Conservation (phyloP, 345 rosid genomes). For the Theobroma cacao region DNA sequence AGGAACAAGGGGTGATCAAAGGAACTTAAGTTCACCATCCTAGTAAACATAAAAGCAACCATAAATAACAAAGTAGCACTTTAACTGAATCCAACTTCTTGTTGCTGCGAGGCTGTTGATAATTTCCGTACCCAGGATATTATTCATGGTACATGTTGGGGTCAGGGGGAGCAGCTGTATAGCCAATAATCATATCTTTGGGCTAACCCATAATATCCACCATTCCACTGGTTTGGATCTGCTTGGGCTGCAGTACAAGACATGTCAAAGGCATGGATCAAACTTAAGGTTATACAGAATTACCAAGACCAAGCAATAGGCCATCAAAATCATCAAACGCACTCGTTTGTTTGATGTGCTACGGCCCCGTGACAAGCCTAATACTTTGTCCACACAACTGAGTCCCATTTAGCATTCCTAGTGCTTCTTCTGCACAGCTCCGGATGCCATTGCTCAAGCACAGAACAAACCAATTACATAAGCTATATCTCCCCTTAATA, state of each 20-base stretch:
- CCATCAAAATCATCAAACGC: not conserved
- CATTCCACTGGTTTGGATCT: constrained; percentile 61
- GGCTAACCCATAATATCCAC: constrained; percentile 69
- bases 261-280: not conserved
- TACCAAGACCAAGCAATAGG: not conserved
- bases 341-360: constrained; percentile 88
- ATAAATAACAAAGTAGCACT: not conserved
- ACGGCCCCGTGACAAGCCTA: constrained; percentile 96
- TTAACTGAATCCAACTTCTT: constrained; percentile 67
- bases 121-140: constrained; percentile 70
- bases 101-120: constrained; percentile 61
- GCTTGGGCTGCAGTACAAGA: constrained; percentile 42
- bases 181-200: constrained; percentile 85
- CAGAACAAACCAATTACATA: not conserved
- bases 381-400: constrained; percentile 74
- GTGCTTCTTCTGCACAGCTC: constrained; percentile 83
- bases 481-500: not conserved
- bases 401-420: constrained; percentile 59
- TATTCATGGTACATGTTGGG: constrained; percentile 83
- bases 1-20: not conserved
- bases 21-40: constrained; percentile 3
- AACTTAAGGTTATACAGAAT: not conserved
- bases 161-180: constrained; percentile 73
- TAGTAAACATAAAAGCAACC: not conserved
- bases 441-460: constrained; percentile 36